Evolutionary conservation across 768 basidiomycete genomes (phyloP), one percentile per base, ranked within the genome.

Genomic region (Albatrellus ellisii): DNA sequence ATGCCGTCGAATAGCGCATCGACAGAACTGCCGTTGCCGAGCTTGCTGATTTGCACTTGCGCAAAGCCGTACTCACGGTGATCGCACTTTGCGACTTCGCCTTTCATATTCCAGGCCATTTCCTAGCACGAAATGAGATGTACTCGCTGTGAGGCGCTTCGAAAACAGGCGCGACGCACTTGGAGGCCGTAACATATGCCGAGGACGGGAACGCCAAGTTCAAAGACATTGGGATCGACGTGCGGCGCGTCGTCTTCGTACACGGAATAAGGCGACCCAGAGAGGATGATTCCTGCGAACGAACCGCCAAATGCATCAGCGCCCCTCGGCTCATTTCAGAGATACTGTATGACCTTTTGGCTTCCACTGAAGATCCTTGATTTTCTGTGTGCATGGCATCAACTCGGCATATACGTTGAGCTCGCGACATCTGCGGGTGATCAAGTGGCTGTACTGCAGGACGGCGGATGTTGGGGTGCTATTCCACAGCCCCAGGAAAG

Each of bases 141-240:
- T 26, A n/a, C 21, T 2, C 4, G 9, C 27, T 1, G 21, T 9
- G 12, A 28, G 11, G 18, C 17, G 28, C 21, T 35, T 32, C 6
- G 21, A 35, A 4, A 0, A 18, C 12, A 2, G 8, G 7, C 7
- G 3, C 4, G 5, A 22, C 68, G 34, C 44, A 87, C 90, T 72
- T 95, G 90, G 11, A 98, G 70, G 20, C 95, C 95, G 60, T 97
- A 98, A 59, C 95, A 99, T 44, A 98, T 97, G 17, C 95, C 95
- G 11, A 99, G 70, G 39, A 99, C 78, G 3, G 95, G 94, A 2
- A 97, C 79, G 18, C 80, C 88, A 7, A 86, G 71, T 33, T 80
- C 73, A 53, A 89, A 98, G 8, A 98, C 78, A 12, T 72, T 82
- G 14, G 90, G 86, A 62, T 99, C 94, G 25, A 89, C 91, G 48